Base-by-base conservation (phyloP, 345 rosid species). In the Euclidium syriacum region DNA sequence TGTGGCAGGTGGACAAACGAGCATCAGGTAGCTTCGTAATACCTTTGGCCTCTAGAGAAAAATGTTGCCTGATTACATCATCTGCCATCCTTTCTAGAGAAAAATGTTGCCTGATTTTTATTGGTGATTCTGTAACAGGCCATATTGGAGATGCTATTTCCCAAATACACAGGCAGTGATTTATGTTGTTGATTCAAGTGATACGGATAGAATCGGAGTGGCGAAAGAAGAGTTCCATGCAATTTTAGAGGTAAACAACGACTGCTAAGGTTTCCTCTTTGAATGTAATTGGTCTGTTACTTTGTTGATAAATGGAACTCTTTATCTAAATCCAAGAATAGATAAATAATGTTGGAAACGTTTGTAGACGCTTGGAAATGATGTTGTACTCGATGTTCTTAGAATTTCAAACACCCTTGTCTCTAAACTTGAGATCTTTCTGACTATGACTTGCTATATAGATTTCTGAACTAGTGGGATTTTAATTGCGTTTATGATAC, bases 81-180 rank as follows among this genome's bases (percentile, higher is more conserved):
- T n/a, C n/a, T n/a, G n/a, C n/a, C n/a, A n/a, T n/a, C n/a, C n/a
- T n/a, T n/a, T 27, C 51, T 48, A 57, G 41, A 35, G 6, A 26
- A 38, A 35, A 49, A 9, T 26, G 18, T 58, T 17, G 3, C 14
- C 23, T 4, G 17, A 3, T 3, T 34, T 35, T 8, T 55, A 30
- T 19, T 79, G 73, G 33, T 38, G 24, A 10, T 62, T n/a, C n/a
- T 22, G 42, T 52, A 50, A 50, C 83, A 84, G 90, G 76, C 86
- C 90, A 50, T 79, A 81, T 53, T 84, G 90, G 90, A 73, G 87
- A 68, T 84, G 87, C 63, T 84, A 81, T 76, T 84, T 79, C 51
- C 85, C 83, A 4, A 81, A 77, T 74, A 66, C 73, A 10, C 73
- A 70, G 63, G 73, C 78, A 51, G 67, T 74, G 38, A 77, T 82